Percentiles rank a stretch among this genome's conserved stretches.
These are phyloP conservation scores for Blastomyces silverae DNA, from an alignment of 2,329 filamentous ascomycete genomes.

Conservation along the genomic window DNA sequence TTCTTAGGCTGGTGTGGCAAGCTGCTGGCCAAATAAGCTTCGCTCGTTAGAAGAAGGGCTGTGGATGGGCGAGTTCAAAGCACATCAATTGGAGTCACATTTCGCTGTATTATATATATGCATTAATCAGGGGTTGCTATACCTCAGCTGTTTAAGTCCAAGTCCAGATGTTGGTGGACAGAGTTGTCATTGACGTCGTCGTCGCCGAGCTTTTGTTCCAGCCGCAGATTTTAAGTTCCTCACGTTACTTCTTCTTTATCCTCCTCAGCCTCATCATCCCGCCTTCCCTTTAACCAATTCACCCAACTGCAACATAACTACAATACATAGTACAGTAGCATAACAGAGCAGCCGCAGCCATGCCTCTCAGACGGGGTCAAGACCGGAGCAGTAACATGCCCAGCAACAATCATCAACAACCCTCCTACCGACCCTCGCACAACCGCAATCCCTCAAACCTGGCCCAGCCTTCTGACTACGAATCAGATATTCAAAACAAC, in stretches of 20 bases:
- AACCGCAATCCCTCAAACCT: conserved; percentile 16
- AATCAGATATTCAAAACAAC: conserved; percentile 53
- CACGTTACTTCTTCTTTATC: no score
- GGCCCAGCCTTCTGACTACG: conserved; percentile 50
- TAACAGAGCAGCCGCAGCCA: conserved; percentile 19
- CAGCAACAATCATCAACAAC: conserved; percentile 21
- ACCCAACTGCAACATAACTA: not conserved
- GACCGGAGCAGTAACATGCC: conserved; percentile 27
- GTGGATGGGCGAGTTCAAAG: not conserved
- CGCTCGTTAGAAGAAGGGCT: not conserved
- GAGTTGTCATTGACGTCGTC: not conserved
- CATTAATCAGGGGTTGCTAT: not conserved
- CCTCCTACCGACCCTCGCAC: conserved; percentile 16
- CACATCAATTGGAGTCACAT: not conserved
- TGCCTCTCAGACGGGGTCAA: conserved; percentile 32
- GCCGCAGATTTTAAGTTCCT: no score
- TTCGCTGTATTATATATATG: not conserved
- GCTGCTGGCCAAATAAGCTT: not conserved
- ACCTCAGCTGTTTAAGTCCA: not conserved
- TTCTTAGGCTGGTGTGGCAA: conserved; percentile 3
- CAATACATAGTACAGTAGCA: not conserved
- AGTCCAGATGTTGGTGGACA: not conserved
- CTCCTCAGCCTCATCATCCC: not conserved
- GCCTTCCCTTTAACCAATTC: not conserved
- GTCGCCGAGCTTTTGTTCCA: not conserved